Percentiles rank a stretch among this genome's conserved stretches.
Conservation (phyloP, 345 rosid genomes). For the Eucalyptus virginea region DNA sequence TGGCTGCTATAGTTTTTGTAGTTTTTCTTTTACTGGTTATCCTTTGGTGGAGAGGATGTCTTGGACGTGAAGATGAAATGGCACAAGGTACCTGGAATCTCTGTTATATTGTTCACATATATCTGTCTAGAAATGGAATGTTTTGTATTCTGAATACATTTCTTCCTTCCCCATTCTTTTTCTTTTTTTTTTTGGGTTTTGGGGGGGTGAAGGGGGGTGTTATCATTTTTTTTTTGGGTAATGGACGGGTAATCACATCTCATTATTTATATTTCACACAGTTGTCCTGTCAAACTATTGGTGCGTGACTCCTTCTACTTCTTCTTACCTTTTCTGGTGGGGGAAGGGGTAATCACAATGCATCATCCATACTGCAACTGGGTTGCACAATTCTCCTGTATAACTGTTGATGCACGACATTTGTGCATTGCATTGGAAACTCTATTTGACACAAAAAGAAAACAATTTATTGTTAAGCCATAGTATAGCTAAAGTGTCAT, state of each 20-base stretch:
- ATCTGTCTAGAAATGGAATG: not conserved
- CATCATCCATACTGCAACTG: not conserved
- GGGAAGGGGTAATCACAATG: not conserved
- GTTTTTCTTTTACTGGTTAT: not conserved
- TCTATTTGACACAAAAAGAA: not conserved
- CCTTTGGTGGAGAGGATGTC: constrained; percentile 2
- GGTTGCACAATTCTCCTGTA: not conserved
- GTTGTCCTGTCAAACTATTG: not conserved
- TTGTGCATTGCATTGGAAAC: not conserved
- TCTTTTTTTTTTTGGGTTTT: too few relatives aligned
- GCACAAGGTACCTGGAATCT: not conserved
- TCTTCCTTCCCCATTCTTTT: not conserved
- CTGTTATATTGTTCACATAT: not conserved
- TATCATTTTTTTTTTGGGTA: not conserved
- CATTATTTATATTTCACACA: not conserved
- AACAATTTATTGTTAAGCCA: not conserved
- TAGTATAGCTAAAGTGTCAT: not conserved
- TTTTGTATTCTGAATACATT: not conserved
- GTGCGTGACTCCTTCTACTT: not conserved
- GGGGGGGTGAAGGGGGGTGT: not conserved
- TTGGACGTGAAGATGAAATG: not conserved
- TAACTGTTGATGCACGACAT: not conserved
- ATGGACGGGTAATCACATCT: not conserved
- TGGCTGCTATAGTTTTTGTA: not conserved
- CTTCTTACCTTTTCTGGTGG: not conserved